These are phyloP conservation scores for Aleurites moluccanus DNA, from an alignment of 441 rosid species.

Conservation along the genomic window DNA sequence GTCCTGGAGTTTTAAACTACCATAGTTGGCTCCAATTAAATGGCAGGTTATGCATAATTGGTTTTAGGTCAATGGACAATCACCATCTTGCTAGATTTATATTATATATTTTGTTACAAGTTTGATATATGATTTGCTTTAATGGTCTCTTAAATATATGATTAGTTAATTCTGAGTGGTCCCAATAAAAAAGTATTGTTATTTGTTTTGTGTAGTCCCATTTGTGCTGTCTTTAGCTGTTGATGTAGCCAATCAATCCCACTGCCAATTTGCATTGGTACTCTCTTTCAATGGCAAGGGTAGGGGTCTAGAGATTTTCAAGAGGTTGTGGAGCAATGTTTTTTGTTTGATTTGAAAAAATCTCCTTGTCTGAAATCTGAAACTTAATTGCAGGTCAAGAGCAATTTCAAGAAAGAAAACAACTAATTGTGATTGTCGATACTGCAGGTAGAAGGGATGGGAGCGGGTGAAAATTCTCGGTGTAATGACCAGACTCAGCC, in stretches of 20 bases:
- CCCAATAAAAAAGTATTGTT: constrained; percentile 9
- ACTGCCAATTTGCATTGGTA: not conserved
- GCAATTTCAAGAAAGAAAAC: constrained; percentile 2
- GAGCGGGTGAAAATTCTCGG: not conserved
- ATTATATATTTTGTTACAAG: not conserved
- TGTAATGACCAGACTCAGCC: not conserved
- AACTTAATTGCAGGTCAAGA: not conserved
- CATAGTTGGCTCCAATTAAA: not conserved
- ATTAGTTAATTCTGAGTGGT: not conserved
- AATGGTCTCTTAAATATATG: not conserved
- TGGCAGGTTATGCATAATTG: not conserved
- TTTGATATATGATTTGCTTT: not conserved
- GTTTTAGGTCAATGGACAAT: not conserved
- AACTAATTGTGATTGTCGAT: not conserved
- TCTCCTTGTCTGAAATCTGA: not conserved
- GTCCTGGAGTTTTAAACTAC: not conserved
- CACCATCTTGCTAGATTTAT: not conserved
- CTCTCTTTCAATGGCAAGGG: constrained; percentile 9
- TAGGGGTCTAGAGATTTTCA: not conserved
- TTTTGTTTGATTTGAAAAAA: not conserved
- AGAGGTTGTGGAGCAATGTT: constrained; percentile 1
- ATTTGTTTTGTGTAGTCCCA: not conserved
- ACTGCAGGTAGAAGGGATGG: no score
- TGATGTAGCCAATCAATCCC: not conserved
- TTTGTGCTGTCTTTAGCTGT: not conserved